Conservation (phyloP, 768 basidiomycete genomes). For the Trametes cubensis region DNA sequence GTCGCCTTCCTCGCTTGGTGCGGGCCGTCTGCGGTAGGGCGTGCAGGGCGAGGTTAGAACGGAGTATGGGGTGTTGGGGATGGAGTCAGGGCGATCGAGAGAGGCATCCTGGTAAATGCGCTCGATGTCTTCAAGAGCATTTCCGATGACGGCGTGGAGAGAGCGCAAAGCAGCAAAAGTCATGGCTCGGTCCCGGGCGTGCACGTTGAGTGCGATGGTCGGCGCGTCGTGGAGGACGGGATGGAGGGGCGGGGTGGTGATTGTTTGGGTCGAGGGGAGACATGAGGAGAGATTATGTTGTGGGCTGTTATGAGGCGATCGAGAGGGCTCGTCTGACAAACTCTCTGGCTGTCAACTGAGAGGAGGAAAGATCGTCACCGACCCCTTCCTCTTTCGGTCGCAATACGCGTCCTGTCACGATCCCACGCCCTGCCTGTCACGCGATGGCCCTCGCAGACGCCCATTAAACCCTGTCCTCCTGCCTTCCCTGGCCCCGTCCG, state of each 20-base stretch:
- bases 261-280: background rate
- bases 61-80: slow-evolving; percentile 19
- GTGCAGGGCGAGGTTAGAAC: slow-evolving; percentile 20
- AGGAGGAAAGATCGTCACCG: slow-evolving; percentile 5
- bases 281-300: background rate
- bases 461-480: background rate
- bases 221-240: background rate
- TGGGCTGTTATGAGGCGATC: slow-evolving; percentile 6
- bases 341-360: slow-evolving; percentile 1
- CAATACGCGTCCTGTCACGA: slow-evolving; percentile 19
- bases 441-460: background rate
- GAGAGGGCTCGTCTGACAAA: slow-evolving; percentile 3
- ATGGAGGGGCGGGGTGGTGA: background rate
- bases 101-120: slow-evolving; percentile 43
- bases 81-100: slow-evolving; percentile 12
- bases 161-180: slow-evolving; percentile 66
- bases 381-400: slow-evolving; percentile 4
- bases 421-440: slow-evolving; percentile 19
- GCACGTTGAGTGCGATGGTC: background rate
- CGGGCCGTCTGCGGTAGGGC: slow-evolving; percentile 5
- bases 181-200: slow-evolving; percentile 30
- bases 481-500: slow-evolving; percentile 12
- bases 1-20: background rate
- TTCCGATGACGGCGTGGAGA: slow-evolving; percentile 66
- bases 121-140: slow-evolving; percentile 72